A percentile compares a stretch with the other conserved stretches of the same genome.
These are phyloP conservation scores for Hebeloma cylindrosporum DNA, from an alignment of 768 basidiomycete genomes.

Conservation along the genomic window DNA sequence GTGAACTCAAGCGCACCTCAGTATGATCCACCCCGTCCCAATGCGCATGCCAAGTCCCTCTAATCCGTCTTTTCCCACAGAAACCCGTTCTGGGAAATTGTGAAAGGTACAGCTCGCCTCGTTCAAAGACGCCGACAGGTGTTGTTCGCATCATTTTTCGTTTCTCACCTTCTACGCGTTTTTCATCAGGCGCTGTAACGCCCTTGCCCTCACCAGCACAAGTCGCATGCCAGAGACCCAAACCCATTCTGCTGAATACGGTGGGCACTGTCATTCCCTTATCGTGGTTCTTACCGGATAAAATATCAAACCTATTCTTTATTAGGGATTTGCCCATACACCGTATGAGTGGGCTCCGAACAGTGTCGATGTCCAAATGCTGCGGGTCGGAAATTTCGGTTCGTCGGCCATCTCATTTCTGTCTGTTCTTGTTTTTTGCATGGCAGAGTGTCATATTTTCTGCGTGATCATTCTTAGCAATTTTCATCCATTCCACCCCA, in stretches of 20 bases:
- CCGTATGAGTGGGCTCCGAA: conserved; percentile 78
- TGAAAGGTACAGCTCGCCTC: conserved; percentile 50
- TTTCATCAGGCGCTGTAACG: conserved; percentile 61
- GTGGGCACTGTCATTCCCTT: conserved; percentile 36
- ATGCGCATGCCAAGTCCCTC: not conserved
- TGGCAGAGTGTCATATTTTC: conserved; percentile 7
- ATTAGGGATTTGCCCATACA: conserved; percentile 59
- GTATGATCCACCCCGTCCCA: conserved; percentile 35
- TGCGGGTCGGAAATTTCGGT: conserved; percentile 72
- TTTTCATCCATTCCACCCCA: not conserved
- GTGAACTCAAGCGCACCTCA: conserved; percentile 58
- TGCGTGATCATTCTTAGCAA: not conserved
- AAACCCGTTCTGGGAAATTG: conserved; percentile 80
- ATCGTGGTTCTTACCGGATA: conserved; percentile 9
- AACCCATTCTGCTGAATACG: conserved; percentile 77
- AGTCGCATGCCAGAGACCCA: conserved; percentile 70
- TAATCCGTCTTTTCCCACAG: conserved; percentile 30
- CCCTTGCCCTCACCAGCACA: conserved; percentile 63
- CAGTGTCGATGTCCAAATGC: conserved; percentile 74
- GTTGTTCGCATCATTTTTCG: too few species aligned
- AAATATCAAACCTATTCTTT: conserved; percentile 13
- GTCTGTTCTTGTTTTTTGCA: conserved; percentile 2
- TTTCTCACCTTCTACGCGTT: not conserved
- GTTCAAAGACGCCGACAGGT: too few species aligned
- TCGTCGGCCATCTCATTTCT: conserved; percentile 21